Evolutionary conservation across 1,284 basidiomycete species (phyloP), one percentile per base, ranked within the genome.

Genomic region (Ustanciosporium gigantosporum): DNA sequence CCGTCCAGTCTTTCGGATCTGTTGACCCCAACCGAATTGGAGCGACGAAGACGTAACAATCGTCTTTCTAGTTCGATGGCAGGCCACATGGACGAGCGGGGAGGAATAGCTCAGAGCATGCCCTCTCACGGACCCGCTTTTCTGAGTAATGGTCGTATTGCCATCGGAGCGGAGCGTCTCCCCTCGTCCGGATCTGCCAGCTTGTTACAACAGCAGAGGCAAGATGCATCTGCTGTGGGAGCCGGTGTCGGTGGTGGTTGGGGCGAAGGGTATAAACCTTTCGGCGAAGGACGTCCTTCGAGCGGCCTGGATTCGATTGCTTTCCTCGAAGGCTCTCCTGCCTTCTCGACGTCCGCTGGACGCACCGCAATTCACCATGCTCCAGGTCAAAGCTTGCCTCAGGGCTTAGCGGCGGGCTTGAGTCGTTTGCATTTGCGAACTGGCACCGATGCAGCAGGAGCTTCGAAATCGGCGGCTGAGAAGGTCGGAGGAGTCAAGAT

Each of bases 311-410:
- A 65, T 17, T 42, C 49, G n/a, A 48, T 59, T 17, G 56, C 61
- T 3, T 53, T 65, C 31, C 39, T 49, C 15, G 55, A 59, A 19
- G 36, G 46, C 24, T 15, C 27, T 15, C 31, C 41, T 11, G 37
- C 46, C 2, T n/a, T 55, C 21, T 48, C 51, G 36, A 47, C 44
- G 5, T 49, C 56, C 16, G 55, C 44, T 3, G 46, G 52, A 9
- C 46, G 56, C 3, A 41, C 61, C 7, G 46, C 61, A 8, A 46
- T 57, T 14, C 80, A 84, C 11, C 89, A 91, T 64, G 88, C 88
- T 1, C 89, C 89, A 0, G 89, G 89, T 0, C 89, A 90, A 77
- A 87, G 86, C 78, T 81, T 91, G n/a, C 89, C 90, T 1, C 89
- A 91, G 58, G 89, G 89, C 27, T 81, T 91, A 20, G 89, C 89